phyloP scores from a whole-genome alignment of 2,329 filamentous ascomycete genomes.

The Teratosphaeriaceae sp. region DNA sequence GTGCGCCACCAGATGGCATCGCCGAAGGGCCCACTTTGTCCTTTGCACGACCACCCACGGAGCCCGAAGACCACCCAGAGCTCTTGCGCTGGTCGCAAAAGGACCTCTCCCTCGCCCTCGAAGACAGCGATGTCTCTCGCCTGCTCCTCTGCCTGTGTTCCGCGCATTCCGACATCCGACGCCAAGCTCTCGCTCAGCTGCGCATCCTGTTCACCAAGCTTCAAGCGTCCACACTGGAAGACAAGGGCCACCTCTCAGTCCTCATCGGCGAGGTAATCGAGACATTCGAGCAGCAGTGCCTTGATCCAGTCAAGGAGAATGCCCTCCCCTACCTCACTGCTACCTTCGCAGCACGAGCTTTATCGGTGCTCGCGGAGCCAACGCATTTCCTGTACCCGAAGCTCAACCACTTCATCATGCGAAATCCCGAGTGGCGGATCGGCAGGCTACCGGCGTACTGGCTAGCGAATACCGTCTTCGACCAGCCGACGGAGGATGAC shows the following conservation, averaged over 20 bases:
- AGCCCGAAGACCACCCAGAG: constrained; percentile 39
- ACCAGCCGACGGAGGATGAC: constrained; percentile 66
- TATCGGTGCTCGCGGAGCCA: constrained; percentile 67
- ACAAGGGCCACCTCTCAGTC: constrained; percentile 72
- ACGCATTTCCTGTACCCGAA: constrained; percentile 80
- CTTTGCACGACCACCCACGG: constrained; percentile 33
- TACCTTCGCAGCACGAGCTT: constrained; percentile 65
- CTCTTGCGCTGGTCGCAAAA: constrained; percentile 65
- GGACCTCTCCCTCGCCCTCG: constrained; percentile 68
- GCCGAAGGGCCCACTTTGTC: constrained; percentile 1
- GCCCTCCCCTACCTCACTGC: constrained; percentile 63
- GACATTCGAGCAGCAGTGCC: constrained; percentile 49
- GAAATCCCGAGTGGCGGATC: constrained; percentile 66
- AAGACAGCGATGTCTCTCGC: constrained; percentile 64
- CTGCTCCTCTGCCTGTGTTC: constrained; percentile 73
- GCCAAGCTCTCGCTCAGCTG: constrained; percentile 66
- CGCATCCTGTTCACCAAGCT: constrained; percentile 53
- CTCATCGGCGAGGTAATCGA: constrained; percentile 75
- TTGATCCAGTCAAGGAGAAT: constrained; percentile 35
- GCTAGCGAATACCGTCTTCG: constrained; percentile 66
- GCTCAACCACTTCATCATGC: constrained; percentile 75
- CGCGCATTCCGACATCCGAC: constrained; percentile 65
- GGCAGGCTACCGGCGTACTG: constrained; percentile 51
- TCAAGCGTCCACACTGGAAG: constrained; percentile 60
- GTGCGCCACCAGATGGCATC: not conserved